phyloP scores from a whole-genome alignment of 1,284 basidiomycete genomes.

The Somion occarium region DNA sequence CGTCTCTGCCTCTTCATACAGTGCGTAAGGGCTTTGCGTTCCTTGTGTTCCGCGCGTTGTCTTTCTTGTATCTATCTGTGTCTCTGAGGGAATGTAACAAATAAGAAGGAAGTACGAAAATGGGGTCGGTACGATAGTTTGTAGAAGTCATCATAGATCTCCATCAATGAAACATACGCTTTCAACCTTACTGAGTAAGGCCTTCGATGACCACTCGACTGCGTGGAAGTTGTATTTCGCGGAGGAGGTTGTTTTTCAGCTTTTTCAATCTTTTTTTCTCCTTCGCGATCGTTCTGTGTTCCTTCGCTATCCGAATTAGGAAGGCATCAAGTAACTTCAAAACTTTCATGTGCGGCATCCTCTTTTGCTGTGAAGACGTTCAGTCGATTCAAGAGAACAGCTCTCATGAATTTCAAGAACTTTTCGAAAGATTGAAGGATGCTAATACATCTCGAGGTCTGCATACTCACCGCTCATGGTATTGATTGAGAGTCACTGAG shows the following conservation, averaged over 20 bases:
- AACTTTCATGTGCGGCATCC: constrained; percentile 46
- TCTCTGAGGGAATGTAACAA: neutral
- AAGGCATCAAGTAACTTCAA: neutral
- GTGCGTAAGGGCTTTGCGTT: constrained; percentile 54
- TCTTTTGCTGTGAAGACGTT: constrained; percentile 6
- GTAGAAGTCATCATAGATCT: constrained; percentile 1
- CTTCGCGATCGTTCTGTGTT: no score
- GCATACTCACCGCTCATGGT: no score
- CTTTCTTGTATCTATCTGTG: neutral
- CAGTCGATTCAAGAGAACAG: neutral
- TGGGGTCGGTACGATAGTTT: neutral
- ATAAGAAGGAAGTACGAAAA: constrained; percentile 3
- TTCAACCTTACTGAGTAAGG: no score
- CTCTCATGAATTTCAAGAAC: constrained; percentile 19
- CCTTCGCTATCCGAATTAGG: neutral
- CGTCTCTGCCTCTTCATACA: constrained; percentile 90
- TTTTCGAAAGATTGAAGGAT: constrained; percentile 32
- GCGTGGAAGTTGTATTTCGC: no score
- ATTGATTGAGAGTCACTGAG: no score
- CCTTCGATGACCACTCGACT: no score
- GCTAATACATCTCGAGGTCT: constrained; percentile 51
- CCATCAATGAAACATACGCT: neutral
- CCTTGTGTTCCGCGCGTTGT: neutral
- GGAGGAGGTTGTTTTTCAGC: no score
- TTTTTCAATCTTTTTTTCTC: no score